Evolutionary conservation across 2,329 filamentous ascomycete genomes (phyloP), one percentile per base, ranked within the genome.

Genomic region (Huntiella moniliformis): DNA sequence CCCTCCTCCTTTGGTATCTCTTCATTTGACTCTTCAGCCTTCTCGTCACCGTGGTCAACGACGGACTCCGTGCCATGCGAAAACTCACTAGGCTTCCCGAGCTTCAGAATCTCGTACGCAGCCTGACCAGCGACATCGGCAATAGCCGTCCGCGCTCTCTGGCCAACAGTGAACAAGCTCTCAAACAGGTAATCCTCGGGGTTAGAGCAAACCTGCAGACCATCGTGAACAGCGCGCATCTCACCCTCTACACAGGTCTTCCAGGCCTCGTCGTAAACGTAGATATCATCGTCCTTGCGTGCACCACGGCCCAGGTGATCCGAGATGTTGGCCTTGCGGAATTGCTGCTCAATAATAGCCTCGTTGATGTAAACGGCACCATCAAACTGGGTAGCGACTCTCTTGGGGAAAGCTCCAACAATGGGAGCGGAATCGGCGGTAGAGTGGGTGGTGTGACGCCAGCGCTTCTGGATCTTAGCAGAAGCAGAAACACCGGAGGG

Each of bases 101-200:
- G 31, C 8, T 43, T 34, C 28, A 49, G 22, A 12, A 17, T 33
- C 3, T 49, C 47, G 10, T 43, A 45, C 4, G 34, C 47, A 3
- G 41, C 42, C 18, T 38, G 10, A 6, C 43, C 18, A 12, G 47
- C 47, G 16, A 43, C 33, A 16, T 45, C 43, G 13, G 43, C 47
- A 49, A 49, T 49, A 6, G 46, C 47, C n/a, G 42, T 36, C 11
- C 39, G 32, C 18, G 47, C 47, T 11, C 38, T 38, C 28, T 47
- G 56, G 32, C 54, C 54, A 4, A 74, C 56, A 1, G 61, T 67
- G 37, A 71, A 72, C 0, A 61, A 59, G 42, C 70, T 68, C 55
- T 65, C 68, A 54, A 73, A 75, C 2, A 76, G 57, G 49, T 70
- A 67, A 10, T 66, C 59, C 11, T 66, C 57, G 1, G 66, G 66